Conservation (phyloP, 2,329 filamentous ascomycete species). For the Phialophora tarda region DNA sequence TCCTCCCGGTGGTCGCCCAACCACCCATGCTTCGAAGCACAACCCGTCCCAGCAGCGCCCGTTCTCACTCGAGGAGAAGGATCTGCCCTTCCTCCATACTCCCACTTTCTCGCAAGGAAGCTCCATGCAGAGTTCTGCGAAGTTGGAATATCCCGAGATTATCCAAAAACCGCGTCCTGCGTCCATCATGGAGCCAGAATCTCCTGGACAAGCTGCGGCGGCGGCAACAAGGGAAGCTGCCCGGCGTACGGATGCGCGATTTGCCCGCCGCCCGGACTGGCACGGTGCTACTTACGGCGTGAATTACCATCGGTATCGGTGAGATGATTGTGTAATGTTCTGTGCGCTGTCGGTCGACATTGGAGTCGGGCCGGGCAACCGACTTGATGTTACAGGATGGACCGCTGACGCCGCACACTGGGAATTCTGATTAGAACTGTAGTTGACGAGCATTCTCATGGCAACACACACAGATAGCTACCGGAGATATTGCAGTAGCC, state of each 20-base stretch:
- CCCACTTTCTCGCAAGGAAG: not conserved
- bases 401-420: not conserved
- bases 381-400: not conserved
- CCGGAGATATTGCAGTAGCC: not conserved
- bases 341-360: not conserved
- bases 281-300: not conserved
- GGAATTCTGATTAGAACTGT: not conserved
- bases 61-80: constrained; percentile 1
- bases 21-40: not conserved
- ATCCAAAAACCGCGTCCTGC: not conserved
- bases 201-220: not conserved
- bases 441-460: not conserved
- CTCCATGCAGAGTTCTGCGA: not conserved
- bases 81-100: not conserved
- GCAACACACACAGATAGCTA: not conserved
- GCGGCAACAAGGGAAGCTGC: not conserved
- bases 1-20: not conserved
- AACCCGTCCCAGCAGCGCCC: not conserved
- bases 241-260: not conserved
- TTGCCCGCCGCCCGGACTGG: not conserved
- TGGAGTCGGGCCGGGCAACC: not conserved
- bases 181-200: not conserved
- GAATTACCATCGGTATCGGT: not conserved
- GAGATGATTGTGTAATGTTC: not conserved
- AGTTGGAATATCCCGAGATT: not conserved